Evolutionary conservation across 1,139 yeast species (phyloP), one percentile per base, ranked within the genome.

Genomic region (Hanseniaspora sp.): DNA sequence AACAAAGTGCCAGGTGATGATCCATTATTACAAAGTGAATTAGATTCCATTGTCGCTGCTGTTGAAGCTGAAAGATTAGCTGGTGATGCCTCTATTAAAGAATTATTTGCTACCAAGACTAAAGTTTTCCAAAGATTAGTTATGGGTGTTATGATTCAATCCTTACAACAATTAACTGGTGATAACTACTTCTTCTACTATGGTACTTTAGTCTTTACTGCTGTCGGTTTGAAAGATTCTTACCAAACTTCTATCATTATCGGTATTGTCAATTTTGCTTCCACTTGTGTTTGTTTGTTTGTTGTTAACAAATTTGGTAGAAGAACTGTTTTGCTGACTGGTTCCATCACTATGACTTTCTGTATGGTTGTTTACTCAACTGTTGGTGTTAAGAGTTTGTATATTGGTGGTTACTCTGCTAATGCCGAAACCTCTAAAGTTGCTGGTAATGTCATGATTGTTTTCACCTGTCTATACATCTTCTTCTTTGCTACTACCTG

Each of bases 401-500:
- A 79, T 70, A 23, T 23, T 23, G 23, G 23, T 23, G 23, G 23
- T 11, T 15, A 54, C 11, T 35, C 45, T 35, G 43, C 56, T 30
- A 4, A 23, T 23, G 23, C 23, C 4, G 23, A 23, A 23, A 23
- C 23, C 4, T 60, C 67, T 56, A 71, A 70, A 59, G 72, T 82
- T 57, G 79, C 83, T 53, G 92, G 92, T 68, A 72, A 80, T 67
- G 86, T 83, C 57, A 78, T 79, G 92, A 84, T 86, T 69, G 80
- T 82, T 69, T 75, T 85, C 62, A 79, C 90, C 46, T 82, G 90
- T 72, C 71, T 84, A 65, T 86, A 76, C 75, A 82, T 86, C 61
- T 82, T 82, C 76, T 80, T 77, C 73, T 86, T 85, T 67, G 94
- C 95, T 53, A 74, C 83, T 53, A 80, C 92, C 29, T 85, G 95